These are phyloP conservation scores for Davidsoniella australis DNA, from an alignment of 2,329 filamentous ascomycete genomes.

Conservation along the genomic window DNA sequence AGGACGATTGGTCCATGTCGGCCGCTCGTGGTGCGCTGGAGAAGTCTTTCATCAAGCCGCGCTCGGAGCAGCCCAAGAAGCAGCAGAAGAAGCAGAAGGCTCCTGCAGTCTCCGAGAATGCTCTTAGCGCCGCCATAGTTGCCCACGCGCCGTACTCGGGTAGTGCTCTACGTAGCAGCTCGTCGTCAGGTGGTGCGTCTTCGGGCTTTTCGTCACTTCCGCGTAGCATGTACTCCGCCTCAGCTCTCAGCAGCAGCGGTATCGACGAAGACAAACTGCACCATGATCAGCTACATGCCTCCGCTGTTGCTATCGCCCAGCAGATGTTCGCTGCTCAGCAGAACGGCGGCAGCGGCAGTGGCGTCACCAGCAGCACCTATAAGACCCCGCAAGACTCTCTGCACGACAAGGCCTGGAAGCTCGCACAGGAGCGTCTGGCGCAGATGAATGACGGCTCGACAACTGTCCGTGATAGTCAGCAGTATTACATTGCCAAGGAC, in stretches of 20 bases:
- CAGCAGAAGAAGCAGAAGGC: neutral
- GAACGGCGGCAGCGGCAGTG: constrained; percentile 27
- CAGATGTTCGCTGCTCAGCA: constrained; percentile 65
- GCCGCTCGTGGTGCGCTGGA: constrained; percentile 6
- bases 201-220: constrained; percentile 52
- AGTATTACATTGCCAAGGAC: constrained; percentile 51
- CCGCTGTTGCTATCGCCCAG: constrained; percentile 77
- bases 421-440: constrained; percentile 67
- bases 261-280: constrained; percentile 51
- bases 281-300: constrained; percentile 59
- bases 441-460: constrained; percentile 59
- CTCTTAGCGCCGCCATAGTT: constrained; percentile 54
- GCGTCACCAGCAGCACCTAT: constrained; percentile 14
- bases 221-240: constrained; percentile 60
- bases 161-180: constrained; percentile 27
- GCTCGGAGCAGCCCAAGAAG: neutral
- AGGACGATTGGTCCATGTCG: constrained; percentile 2
- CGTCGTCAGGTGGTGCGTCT: constrained; percentile 49
- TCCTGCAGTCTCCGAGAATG: constrained; percentile 22
- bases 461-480: constrained; percentile 46
- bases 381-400: constrained; percentile 23
- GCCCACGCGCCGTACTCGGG: constrained; percentile 38
- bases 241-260: constrained; percentile 55
- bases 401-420: constrained; percentile 72
- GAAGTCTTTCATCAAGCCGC: constrained; percentile 5